Conservation (phyloP, 768 basidiomycete species). For the Mycena latifolia region DNA sequence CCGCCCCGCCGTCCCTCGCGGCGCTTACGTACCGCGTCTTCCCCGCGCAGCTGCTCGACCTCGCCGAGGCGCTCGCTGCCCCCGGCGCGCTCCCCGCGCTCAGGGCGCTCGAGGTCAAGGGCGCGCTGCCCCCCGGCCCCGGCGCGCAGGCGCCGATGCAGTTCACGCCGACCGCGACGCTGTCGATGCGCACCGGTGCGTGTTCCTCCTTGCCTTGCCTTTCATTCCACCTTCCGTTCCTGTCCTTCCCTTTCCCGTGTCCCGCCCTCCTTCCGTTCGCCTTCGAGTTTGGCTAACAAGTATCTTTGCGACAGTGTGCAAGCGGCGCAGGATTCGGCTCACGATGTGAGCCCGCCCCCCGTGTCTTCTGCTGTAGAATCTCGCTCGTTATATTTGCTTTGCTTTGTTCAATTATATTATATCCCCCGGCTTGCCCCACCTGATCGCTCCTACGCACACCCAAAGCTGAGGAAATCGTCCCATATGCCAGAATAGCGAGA, state of each 20-base stretch:
- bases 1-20: conserved; percentile 3
- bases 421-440: no score
- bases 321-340: conserved; percentile 22
- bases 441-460: no score
- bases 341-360: conserved; percentile 7
- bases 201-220: neutral
- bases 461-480: no score
- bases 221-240: no score
- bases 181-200: conserved; percentile 2
- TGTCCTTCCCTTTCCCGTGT: no score
- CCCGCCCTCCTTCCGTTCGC: no score
- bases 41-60: conserved; percentile 18
- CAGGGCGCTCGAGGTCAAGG: conserved; percentile 22
- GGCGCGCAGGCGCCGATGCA: conserved; percentile 3
- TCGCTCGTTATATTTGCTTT: no score
- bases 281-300: neutral
- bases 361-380: no score
- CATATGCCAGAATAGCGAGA: no score
- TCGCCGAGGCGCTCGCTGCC: neutral
- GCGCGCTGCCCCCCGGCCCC: no score
- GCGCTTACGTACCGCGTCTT: conserved; percentile 26
- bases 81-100: conserved; percentile 1
- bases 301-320: conserved; percentile 9
- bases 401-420: no score
- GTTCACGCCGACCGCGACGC: conserved; percentile 20